Evolutionary conservation across 2,329 filamentous ascomycete species (phyloP).

Genomic region (Scytalidium lignicola): DNA sequence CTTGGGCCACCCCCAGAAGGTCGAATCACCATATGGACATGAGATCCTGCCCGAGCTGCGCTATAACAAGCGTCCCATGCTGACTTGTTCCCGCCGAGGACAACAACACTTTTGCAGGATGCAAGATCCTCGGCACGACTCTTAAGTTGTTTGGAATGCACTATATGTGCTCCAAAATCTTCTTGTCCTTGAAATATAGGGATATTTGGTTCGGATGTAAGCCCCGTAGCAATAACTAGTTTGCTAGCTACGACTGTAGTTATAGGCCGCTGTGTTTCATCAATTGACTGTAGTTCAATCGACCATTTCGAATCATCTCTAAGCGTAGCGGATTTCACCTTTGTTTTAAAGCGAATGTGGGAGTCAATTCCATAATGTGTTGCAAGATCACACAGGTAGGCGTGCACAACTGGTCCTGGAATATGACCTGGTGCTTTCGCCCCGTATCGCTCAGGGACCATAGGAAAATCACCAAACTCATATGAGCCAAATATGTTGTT

Average conservation of each 20-base stretch:
- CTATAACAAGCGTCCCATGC: constrained; percentile 62
- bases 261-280: constrained; percentile 14
- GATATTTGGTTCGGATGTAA: constrained; percentile 45
- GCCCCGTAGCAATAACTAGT: constrained; percentile 50
- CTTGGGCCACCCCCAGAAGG: constrained; percentile 51
- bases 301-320: constrained; percentile 38
- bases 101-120: constrained; percentile 39
- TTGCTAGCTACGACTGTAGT: constrained; percentile 34
- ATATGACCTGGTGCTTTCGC: constrained; percentile 48
- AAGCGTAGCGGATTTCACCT: constrained; percentile 42
- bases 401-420: constrained; percentile 47
- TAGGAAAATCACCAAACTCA: constrained; percentile 70
- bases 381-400: constrained; percentile 52
- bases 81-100: constrained; percentile 60
- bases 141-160: constrained; percentile 44
- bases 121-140: constrained; percentile 35
- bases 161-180: constrained; percentile 39
- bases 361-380: constrained; percentile 44
- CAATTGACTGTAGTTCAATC: constrained; percentile 24
- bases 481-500: constrained; percentile 72
- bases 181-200: constrained; percentile 43
- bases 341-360: constrained; percentile 44
- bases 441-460: constrained; percentile 50
- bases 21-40: constrained; percentile 11
- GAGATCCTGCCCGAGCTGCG: constrained; percentile 46